phyloP scores from a whole-genome alignment of 2,329 filamentous ascomycete species.

The Kalaharituber pfeilii region DNA sequence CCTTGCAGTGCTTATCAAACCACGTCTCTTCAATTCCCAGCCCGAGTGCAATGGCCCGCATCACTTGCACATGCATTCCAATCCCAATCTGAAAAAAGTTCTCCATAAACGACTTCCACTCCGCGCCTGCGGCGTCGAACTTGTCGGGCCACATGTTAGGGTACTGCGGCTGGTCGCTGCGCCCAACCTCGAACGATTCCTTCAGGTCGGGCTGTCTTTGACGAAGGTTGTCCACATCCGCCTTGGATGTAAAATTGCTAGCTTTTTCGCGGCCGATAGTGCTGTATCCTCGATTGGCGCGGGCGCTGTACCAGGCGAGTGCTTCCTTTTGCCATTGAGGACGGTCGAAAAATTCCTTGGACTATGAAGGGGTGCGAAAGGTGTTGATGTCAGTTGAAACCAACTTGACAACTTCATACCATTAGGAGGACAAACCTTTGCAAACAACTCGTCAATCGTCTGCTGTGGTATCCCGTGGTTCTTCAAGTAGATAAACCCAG shows the following conservation, averaged over 20 bases:
- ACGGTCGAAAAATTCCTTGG: slow-evolving; percentile 53
- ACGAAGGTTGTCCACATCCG: slow-evolving; percentile 41
- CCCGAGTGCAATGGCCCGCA: slow-evolving; percentile 70
- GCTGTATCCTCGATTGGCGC: slow-evolving; percentile 58
- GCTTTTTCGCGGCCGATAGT: slow-evolving; percentile 56
- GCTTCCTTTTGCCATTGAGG: slow-evolving; percentile 44
- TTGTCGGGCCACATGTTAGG: slow-evolving; percentile 64
- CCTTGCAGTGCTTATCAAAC: slow-evolving; percentile 60
- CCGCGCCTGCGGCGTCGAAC: slow-evolving; percentile 34
- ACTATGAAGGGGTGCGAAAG: slow-evolving; percentile 25
- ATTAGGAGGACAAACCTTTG: too few species aligned
- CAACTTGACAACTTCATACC: too few species aligned
- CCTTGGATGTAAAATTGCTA: slow-evolving; percentile 37
- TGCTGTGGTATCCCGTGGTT: slow-evolving; percentile 53
- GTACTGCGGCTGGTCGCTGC: slow-evolving; percentile 35
- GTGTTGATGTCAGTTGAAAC: slow-evolving; percentile 19
- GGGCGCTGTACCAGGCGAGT: slow-evolving; percentile 52
- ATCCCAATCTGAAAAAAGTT: slow-evolving; percentile 61
- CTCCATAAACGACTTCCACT: slow-evolving; percentile 56
- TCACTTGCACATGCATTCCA: slow-evolving; percentile 54
- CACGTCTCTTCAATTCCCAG: slow-evolving; percentile 53
- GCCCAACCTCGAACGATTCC: slow-evolving; percentile 48
- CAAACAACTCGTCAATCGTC: slow-evolving; percentile 45
- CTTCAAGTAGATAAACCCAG: slow-evolving; percentile 77
- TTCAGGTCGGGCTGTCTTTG: slow-evolving; percentile 43